phyloP scores from a whole-genome alignment of 345 rosid genomes.

The Eutrema yunnanense region DNA sequence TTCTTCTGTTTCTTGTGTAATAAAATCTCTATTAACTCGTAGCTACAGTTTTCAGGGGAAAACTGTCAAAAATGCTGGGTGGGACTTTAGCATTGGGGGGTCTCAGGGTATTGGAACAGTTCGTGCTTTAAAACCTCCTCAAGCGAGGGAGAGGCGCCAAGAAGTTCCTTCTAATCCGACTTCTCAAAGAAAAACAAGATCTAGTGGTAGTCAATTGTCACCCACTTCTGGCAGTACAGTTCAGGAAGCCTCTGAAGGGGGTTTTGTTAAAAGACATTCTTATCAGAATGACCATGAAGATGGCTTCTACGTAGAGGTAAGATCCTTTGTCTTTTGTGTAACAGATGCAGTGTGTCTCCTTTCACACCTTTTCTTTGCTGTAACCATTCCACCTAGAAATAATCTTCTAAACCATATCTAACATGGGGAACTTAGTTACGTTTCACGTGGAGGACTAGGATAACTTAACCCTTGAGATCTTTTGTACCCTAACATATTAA shows the following conservation, averaged over 20 bases:
- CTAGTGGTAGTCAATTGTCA: constrained; percentile 38
- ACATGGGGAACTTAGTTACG: neutral
- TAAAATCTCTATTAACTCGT: constrained; percentile 20
- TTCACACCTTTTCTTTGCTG: constrained; percentile 1
- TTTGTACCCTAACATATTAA: neutral
- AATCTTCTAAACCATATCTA: neutral
- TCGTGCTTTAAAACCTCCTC: constrained; percentile 71
- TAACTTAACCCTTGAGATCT: neutral
- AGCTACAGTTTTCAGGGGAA: constrained; percentile 55
- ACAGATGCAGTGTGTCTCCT: neutral
- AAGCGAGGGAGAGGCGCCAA: constrained; percentile 65
- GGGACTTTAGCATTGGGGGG: constrained; percentile 93
- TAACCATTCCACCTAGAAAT: neutral
- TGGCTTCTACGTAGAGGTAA: constrained; percentile 55
- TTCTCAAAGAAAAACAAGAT: constrained; percentile 46
- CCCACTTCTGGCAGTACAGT: constrained; percentile 41
- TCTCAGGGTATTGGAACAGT: constrained; percentile 60
- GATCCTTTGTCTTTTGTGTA: constrained; percentile 23
- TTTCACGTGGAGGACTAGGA: neutral
- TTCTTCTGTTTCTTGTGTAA: constrained; percentile 10
- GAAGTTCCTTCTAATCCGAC: constrained; percentile 51
- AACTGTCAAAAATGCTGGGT: constrained; percentile 61
- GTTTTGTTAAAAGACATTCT: constrained; percentile 37
- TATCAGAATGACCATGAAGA: constrained; percentile 31
- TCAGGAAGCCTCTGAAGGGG: constrained; percentile 44